Conservation (phyloP, 176 grass and related monocot genomes). For the Puccinellia tenuiflora region DNA sequence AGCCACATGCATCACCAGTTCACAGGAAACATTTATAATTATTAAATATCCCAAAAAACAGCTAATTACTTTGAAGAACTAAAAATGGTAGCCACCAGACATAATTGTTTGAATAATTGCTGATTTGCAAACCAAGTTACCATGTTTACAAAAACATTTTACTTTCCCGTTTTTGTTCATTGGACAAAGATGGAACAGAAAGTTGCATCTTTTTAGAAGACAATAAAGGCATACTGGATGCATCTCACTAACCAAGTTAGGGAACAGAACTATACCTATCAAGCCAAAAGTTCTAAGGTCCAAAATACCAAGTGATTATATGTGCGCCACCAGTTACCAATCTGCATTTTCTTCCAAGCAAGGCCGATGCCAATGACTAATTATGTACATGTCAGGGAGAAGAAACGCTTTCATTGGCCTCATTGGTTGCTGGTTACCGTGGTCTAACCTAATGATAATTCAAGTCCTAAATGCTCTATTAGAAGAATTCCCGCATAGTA, state of each 20-base stretch:
- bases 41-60: background rate
- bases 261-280: constrained; percentile 55
- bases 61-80: background rate
- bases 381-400: no score
- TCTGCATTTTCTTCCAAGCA: constrained; percentile 90
- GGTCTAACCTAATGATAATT: background rate
- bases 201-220: background rate
- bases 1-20: background rate
- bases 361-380: constrained; percentile 74
- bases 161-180: background rate
- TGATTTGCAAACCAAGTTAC: background rate
- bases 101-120: background rate
- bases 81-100: background rate
- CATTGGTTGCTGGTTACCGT: background rate
- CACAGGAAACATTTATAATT: background rate
- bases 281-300: constrained; percentile 90
- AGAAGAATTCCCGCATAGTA: background rate
- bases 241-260: background rate
- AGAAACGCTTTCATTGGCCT: background rate
- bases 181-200: background rate
- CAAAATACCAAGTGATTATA: constrained; percentile 96
- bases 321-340: constrained; percentile 86
- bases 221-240: background rate
- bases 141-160: background rate
- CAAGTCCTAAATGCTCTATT: background rate